Base-by-base conservation (phyloP, 1,284 basidiomycete species). In the Microbotryum lychnidis-dioicae region DNA sequence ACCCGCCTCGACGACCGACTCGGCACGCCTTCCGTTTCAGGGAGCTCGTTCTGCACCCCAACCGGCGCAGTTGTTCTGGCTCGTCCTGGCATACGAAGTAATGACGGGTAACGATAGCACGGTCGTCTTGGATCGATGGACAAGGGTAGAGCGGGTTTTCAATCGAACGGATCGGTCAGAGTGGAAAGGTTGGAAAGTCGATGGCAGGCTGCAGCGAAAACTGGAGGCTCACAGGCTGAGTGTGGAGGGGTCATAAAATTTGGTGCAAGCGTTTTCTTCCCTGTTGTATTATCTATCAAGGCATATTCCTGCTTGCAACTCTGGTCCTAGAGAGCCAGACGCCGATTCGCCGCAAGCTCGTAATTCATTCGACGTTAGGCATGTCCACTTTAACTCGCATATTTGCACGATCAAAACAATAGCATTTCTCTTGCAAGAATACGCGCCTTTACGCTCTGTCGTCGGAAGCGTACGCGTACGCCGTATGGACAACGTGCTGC, bases 81-180 rank as follows among this genome's bases (percentile, higher is more conserved):
- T 67, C 29, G 47, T 69, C 29, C 18, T 60, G n/a, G 67, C 67
- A 9, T 67, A 68, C 57, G 63, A 65, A 31, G 53, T 54, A 25
- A 51, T 65, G 6, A 51, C 58, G 10, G 57, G 54, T 6, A 48
- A 55, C 2, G 61, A 63, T 18, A 21, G 45, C 23, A 33, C 49
- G 16, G 29, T 58, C 9, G 56, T 65, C 5, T 37, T 67, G 0
- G 52, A 49, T 8, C 56, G 54, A 7, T 65, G 54, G 49, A 46
- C 51, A 8, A 27, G 6, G 20, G 12, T 67, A 10, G 60, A 57
- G 50, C n/a, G 18, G 14, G 53, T 57, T 29, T 69, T 69, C 44
- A 53, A 27, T 1, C 48, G 37, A 2, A n/a, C 9, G 31, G 44
- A 10, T 4, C 27, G 14, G 14, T 16, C 46, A 9, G 60, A 20